Base-by-base conservation (phyloP, 1,284 basidiomycete species). In the Naganishia albida region DNA sequence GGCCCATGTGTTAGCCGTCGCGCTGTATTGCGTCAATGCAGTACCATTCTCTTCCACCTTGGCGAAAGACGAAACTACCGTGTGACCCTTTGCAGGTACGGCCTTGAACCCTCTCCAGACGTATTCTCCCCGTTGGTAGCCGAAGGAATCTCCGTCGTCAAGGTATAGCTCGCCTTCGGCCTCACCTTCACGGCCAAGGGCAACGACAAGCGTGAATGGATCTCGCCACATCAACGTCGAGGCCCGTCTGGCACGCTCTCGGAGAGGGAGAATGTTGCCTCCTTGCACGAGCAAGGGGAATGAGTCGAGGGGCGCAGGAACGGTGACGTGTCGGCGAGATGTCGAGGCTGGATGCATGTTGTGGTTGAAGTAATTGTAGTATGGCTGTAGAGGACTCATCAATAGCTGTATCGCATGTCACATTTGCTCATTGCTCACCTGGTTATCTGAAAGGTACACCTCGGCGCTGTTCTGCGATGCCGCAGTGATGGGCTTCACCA, bases 331-430 rank as follows among this genome's bases (percentile, higher is more conserved):
- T 70, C 87, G 87, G 68, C 86, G 85, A 67, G 85, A 83, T 12
- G 83, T 74, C 1, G 84, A 73, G 23, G 88, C 87, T 43, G 85
- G 87, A 80, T 91, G 87, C 51, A 86, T 78, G 16, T 83, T 73
- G 73, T 86, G 79, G 44, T 84, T 86, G 81, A 93, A 91, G 81
- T 95, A 99, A 81, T 98, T 87, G 77, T 98, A 99, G 83, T 97
- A 98, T 2, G 93, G 88, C 87, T 90, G 64, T 34, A 23, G 15
- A 15, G 18, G 25, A 16, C 7, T 15, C n/a, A 23, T 52, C 26
- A 46, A 13, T 34, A 18, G n/a, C 3, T 30, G 23, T 18, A 52
- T 10, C 48, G 23, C 28, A 44, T 42, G 46, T 18, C 34, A 15
- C 2, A 16, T 50, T 20, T n/a, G 16, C 26, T n/a, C 6, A 7